phyloP scores from a whole-genome alignment of 257 asterid species.

The Paulownia fortunei region DNA sequence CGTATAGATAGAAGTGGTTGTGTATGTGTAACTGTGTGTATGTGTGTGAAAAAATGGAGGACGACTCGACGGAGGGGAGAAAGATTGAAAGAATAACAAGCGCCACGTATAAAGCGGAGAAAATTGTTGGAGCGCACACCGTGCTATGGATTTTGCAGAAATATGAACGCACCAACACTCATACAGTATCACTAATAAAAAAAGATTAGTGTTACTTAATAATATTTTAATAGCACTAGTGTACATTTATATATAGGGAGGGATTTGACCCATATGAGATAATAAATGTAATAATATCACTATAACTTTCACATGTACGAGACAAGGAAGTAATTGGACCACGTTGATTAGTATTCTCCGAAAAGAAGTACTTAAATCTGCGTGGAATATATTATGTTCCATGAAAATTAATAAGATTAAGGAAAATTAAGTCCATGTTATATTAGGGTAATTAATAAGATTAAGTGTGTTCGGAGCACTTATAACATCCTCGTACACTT shows the following conservation, averaged over 20 bases:
- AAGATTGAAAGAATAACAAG: background rate
- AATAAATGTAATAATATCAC: background rate
- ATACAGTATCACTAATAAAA: background rate
- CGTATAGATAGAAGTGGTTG: constrained; percentile 14
- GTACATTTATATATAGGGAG: too few species aligned
- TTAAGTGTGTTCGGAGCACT: too few species aligned
- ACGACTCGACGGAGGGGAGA: background rate
- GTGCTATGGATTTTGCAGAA: constrained; percentile 19
- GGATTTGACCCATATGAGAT: too few species aligned
- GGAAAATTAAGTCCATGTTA: background rate
- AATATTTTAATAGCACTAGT: background rate
- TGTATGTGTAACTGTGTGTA: constrained; percentile 7
- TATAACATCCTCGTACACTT: too few species aligned
- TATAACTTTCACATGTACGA: background rate
- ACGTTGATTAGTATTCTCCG: background rate
- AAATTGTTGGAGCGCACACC: background rate
- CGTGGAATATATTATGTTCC: too few species aligned
- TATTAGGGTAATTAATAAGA: too few species aligned
- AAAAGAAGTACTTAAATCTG: too few species aligned
- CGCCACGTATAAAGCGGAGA: constrained; percentile 25
- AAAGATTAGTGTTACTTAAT: background rate
- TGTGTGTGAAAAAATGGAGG: constrained; percentile 5
- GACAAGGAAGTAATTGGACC: background rate
- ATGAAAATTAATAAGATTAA: background rate
- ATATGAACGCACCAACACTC: constrained; percentile 29